Evolutionary conservation across 495 filamentous ascomycete genomes (phyloP), one percentile per base, ranked within the genome.

Genomic region (Echria macrotheca): DNA sequence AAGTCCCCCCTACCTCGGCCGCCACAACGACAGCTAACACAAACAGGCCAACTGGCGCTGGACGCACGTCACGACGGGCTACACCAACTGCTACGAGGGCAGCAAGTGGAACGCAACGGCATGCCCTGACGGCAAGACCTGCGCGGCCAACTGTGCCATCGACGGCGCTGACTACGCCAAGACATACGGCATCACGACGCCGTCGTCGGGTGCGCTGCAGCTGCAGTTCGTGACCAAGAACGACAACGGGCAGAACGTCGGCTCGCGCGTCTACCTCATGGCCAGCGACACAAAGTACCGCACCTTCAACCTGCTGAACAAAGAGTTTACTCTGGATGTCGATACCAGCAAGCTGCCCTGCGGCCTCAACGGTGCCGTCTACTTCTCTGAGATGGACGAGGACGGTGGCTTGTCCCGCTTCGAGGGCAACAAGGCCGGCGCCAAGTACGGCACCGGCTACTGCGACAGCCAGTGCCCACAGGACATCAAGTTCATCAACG

Each of bases 41-140:
- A n/a, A n/a, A n/a, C n/a, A n/a, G n/a, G 17, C 81, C 51, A 86
- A 86, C 67, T 86, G 82, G 82, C 76, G 82, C 25, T 86, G 82
- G 82, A 65, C 81, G 18, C 82, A 86, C 64, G 60, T 59, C 15
- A 73, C 66, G 9, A 58, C 55, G 28, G 68, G 73, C 49, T 78
- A 64, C 55, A 78, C 74, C 55, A 84, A 85, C 66, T 86, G 82
- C 77, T 86, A 83, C 60, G 74, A 63, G 32, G 82, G 79, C 49
- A 78, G 75, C 57, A 59, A 53, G 4, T 86, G 80, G 80, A 73
- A 84, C 58, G 54, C 69, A 8, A 60, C 70, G 17, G 54, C 74
- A 44, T 86, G 82, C 66, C 63, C 75, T 1, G 68, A 75, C 55
- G 68, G 75, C 53, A 60, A 54, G 26, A 67, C 72, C 3, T 86